These are phyloP conservation scores for Diplocarpon mali DNA, from an alignment of 2,329 filamentous ascomycete species.

Conservation along the genomic window DNA sequence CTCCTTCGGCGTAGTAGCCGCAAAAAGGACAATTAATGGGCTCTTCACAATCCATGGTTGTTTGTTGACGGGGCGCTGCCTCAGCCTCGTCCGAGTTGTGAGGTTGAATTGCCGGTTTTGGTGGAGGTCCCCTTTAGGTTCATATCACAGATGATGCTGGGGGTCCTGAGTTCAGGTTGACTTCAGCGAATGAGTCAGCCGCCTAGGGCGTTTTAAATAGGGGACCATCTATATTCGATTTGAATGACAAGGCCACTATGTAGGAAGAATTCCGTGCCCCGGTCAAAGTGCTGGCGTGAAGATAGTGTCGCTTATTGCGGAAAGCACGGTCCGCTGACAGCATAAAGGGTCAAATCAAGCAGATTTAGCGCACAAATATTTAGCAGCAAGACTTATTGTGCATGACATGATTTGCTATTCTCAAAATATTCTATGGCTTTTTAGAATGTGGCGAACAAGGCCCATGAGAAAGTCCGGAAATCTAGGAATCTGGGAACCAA, in stretches of 20 bases:
- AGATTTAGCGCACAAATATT: background rate
- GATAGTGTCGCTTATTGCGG: background rate
- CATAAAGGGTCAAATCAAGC: background rate
- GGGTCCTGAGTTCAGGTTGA: background rate
- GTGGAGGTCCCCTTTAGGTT: background rate
- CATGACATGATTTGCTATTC: no score
- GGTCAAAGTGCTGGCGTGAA: background rate
- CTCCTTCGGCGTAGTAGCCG: conserved; percentile 25
- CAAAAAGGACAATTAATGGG: conserved; percentile 31
- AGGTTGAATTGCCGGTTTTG: background rate
- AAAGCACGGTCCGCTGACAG: background rate
- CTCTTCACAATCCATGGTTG: conserved; percentile 14
- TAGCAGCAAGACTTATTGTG: no score
- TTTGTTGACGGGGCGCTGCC: background rate
- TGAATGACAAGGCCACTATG: no score
- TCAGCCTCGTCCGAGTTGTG: conserved; percentile 8
- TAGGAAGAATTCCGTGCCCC: background rate
- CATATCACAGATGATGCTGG: background rate
- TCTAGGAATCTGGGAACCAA: no score
- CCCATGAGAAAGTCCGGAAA: no score
- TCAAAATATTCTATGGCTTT: no score
- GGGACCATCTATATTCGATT: no score
- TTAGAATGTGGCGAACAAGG: no score
- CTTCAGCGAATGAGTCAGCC: background rate
- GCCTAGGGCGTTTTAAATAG: no score